Evolutionary conservation across 192 early-diverging fungal species (phyloP).

Genomic region (Gaertneriomyces semiglobifer): DNA sequence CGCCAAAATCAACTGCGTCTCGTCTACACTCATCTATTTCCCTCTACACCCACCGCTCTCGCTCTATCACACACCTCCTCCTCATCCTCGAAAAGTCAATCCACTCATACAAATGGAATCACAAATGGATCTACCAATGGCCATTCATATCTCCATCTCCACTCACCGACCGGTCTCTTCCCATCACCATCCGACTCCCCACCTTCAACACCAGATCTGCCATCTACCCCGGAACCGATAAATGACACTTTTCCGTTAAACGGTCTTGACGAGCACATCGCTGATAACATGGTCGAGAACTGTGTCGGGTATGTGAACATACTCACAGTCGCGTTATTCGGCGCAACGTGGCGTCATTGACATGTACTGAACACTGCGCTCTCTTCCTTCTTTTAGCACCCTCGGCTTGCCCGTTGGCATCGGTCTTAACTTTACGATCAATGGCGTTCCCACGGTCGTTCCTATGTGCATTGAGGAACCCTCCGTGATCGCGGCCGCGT

Average conservation of each 20-base stretch:
- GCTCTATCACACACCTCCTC: slow-evolving; percentile 25
- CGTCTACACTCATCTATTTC: slow-evolving; percentile 58
- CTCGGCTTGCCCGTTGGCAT: slow-evolving; percentile 69
- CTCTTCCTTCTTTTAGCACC: slow-evolving; percentile 39
- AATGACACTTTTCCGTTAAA: slow-evolving; percentile 57
- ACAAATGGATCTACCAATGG: not conserved
- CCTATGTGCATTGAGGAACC: slow-evolving; percentile 80
- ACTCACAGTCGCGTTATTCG: not conserved
- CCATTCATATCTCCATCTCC: slow-evolving; percentile 15
- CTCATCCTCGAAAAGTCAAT: slow-evolving; percentile 10
- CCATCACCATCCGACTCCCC: slow-evolving; percentile 11
- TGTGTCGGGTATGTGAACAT: slow-evolving; percentile 54
- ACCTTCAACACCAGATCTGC: slow-evolving; percentile 13
- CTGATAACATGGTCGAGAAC: slow-evolving; percentile 79
- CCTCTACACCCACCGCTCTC: slow-evolving; percentile 3
- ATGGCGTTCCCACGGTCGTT: slow-evolving; percentile 54
- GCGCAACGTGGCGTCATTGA: not conserved
- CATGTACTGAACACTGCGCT: slow-evolving; percentile 2
- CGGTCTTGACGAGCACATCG: slow-evolving; percentile 62
- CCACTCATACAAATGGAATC: slow-evolving; percentile 9
- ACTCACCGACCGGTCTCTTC: not conserved
- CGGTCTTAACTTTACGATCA: slow-evolving; percentile 71
- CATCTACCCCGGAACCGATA: slow-evolving; percentile 1
- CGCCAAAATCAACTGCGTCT: slow-evolving; percentile 62
- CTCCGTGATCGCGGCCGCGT: slow-evolving; percentile 73